phyloP scores from a whole-genome alignment of 805 yeast species.

The Limtongozyma cylindracea region DNA sequence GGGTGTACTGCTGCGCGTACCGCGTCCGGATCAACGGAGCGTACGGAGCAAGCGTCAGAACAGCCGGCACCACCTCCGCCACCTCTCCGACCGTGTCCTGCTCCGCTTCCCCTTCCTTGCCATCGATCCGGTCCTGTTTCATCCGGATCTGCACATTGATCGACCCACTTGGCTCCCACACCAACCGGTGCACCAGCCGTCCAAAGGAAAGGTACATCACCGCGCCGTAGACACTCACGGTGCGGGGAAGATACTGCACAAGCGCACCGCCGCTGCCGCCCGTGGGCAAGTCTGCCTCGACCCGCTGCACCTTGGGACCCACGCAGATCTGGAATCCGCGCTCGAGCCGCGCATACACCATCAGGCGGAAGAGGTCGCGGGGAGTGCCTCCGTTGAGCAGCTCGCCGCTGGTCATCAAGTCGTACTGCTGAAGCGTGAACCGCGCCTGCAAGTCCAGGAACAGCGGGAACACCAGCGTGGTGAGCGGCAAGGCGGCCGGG shows the following conservation, averaged over 20 bases:
- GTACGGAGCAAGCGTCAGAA: too few species aligned
- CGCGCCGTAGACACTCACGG: constrained; percentile 4
- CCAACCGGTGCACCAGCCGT: constrained; percentile 67
- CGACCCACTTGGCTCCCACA: constrained; percentile 43
- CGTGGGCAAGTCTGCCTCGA: constrained; percentile 35
- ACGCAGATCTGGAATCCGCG: constrained; percentile 81
- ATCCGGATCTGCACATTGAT: constrained; percentile 59
- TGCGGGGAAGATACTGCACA: constrained; percentile 24
- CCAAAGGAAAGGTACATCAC: constrained; percentile 55
- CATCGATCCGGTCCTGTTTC: constrained; percentile 1
- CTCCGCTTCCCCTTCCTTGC: constrained; percentile 2
- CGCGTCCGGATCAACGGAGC: constrained; percentile 44
- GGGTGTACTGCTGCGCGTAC: constrained; percentile 40
- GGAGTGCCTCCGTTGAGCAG: constrained; percentile 22
- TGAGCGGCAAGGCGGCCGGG: constrained; percentile 80
- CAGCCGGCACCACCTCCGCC: too few species aligned
- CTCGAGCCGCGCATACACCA: constrained; percentile 62
- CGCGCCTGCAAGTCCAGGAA: constrained; percentile 39
- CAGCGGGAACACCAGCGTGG: constrained; percentile 57
- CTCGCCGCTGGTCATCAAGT: constrained; percentile 40
- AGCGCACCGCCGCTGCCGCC: constrained; percentile 27
- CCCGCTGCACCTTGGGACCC: constrained; percentile 37
- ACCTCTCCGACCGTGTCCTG: constrained; percentile 1
- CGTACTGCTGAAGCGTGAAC: constrained; percentile 67
- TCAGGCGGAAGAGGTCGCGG: constrained; percentile 46